A percentile compares a stretch with the other conserved stretches of the same genome.
Evolutionary conservation across 1,139 yeast species (phyloP).

Genomic region (Sugiyamaella pinicola): DNA sequence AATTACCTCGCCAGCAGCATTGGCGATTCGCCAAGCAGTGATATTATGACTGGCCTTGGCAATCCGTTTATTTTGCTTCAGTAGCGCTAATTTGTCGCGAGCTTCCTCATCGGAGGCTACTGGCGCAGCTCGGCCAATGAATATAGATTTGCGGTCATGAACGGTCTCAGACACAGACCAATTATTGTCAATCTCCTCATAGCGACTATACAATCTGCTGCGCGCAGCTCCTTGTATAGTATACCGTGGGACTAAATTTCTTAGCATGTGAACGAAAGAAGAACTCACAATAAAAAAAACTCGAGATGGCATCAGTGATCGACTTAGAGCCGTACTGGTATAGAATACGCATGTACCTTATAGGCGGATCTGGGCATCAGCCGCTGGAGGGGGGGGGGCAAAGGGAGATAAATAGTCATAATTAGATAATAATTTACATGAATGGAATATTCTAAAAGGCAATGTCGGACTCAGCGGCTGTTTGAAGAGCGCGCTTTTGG

Average conservation of each 20-base stretch:
- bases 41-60: slow-evolving; percentile 72
- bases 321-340: no score
- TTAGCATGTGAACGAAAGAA: slow-evolving; percentile 5
- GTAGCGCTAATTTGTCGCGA: slow-evolving; percentile 48
- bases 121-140: slow-evolving; percentile 68
- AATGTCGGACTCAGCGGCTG: slow-evolving; percentile 12
- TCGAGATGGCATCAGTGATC: no score
- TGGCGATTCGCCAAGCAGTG: slow-evolving; percentile 74
- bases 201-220: neutral
- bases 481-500: slow-evolving; percentile 11
- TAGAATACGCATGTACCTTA: no score
- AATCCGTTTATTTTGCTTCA: slow-evolving; percentile 60
- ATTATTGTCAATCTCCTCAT: neutral
- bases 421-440: slow-evolving; percentile 13
- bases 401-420: neutral
- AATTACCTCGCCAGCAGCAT: slow-evolving; percentile 46
- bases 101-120: slow-evolving; percentile 69
- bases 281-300: no score
- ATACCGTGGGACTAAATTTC: neutral
- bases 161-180: slow-evolving; percentile 78
- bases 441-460: slow-evolving; percentile 4
- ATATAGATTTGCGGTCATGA: slow-evolving; percentile 79
- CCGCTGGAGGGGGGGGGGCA: no score
- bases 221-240: neutral
- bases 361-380: no score